Evolutionary conservation across 1,284 basidiomycete species (phyloP), one percentile per base, ranked within the genome.

Genomic region (Heterobasidion annosum): DNA sequence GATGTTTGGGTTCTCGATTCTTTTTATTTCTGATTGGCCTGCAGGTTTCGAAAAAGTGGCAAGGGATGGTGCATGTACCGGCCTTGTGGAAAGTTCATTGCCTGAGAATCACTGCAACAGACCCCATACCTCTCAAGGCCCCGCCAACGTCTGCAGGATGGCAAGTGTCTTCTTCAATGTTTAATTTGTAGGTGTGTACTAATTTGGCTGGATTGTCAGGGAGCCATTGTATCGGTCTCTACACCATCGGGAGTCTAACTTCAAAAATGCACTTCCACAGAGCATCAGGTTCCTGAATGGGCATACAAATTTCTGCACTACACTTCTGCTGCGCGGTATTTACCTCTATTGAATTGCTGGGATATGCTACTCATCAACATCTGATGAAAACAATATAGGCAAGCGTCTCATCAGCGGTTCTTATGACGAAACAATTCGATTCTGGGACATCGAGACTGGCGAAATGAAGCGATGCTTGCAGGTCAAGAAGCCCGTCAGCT

Each of bases 231-330:
- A 93, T 65, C 82, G 85, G 46, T 84, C 84, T 3, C 76, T 96
- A 6, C 89, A 92, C 64, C 85, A 90, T 66, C 83, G 93, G 40
- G 93, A 96, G 69, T 81, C 82, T 48, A 95, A 96, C 70, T 93
- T 94, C 78, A 73, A 73, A 45, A 71, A 86, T 61, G 88, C 78
- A 0, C 72, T 91, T 0, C 88, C 91, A 0, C 91, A 94, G 68
- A 78, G 73, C 13, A 75, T 95, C 44, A 73, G 83, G 10, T 85
- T 92, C 73, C 74, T 95, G 51, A 78, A 81, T 46, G 93, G 91
- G 0, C 93, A 96, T 63, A 91, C 85, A 6, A 90, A 86, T 65
- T 95, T 93, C 66, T 91, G 91, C 59, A 96, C 93, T 0, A 90
- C 88, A 0, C 73, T 96, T 42, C 76, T 92, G 34, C 70, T 95